Conservation (phyloP, 2,329 filamentous ascomycete species). For the Chrysoporthe puriensis region DNA sequence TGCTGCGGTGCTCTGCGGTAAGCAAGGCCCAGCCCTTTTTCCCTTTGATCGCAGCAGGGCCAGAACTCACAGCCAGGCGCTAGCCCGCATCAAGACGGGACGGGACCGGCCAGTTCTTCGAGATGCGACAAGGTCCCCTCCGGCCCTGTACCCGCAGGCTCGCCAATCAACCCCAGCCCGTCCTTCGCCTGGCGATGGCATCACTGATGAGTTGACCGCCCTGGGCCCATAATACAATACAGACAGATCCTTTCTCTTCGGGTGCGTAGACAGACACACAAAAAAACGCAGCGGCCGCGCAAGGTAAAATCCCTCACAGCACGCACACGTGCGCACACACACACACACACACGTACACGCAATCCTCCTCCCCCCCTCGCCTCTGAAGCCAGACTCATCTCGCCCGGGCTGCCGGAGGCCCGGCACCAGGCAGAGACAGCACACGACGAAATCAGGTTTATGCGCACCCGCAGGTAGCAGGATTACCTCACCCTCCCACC, state of each 20-base stretch:
- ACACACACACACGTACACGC: too few relatives aligned
- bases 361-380: too few relatives aligned
- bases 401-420: too few relatives aligned
- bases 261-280: too few relatives aligned
- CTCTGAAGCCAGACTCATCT: too few relatives aligned
- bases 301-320: constrained; percentile 12
- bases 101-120: constrained; percentile 24
- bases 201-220: not conserved
- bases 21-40: too few relatives aligned
- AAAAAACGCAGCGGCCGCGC: too few relatives aligned
- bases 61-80: constrained; percentile 27
- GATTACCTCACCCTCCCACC: not conserved
- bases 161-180: not conserved
- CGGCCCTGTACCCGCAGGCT: not conserved
- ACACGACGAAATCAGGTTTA: not conserved
- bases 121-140: constrained; percentile 26
- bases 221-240: not conserved
- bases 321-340: constrained; percentile 14
- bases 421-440: too few relatives aligned
- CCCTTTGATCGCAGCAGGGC: not conserved
- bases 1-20: too few relatives aligned
- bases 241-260: too few relatives aligned
- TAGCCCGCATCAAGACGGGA: constrained; percentile 24
- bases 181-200: constrained; percentile 6
- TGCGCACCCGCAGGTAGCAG: not conserved